These are phyloP conservation scores for Dicorynia guianensis DNA, from an alignment of 306 rosid species.

Conservation along the genomic window DNA sequence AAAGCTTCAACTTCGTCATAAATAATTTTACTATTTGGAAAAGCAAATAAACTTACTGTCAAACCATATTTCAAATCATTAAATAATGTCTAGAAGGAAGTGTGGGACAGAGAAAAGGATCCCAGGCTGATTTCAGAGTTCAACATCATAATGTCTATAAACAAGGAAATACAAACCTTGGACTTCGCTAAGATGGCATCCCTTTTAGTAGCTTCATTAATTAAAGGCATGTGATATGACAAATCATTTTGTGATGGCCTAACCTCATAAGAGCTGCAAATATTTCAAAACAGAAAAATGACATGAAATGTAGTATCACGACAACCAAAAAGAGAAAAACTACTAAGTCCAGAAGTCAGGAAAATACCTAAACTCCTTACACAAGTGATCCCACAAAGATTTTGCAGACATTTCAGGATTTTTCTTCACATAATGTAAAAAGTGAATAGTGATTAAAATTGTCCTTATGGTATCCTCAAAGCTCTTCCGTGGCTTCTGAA, in stretches of 20 bases:
- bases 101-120: slow-evolving; percentile 17
- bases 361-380: slow-evolving; percentile 72
- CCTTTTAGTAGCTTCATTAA: slow-evolving; percentile 52
- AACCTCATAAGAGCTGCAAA: slow-evolving; percentile 63
- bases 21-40: slow-evolving; percentile 6
- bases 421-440: slow-evolving; percentile 60
- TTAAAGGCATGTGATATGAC: slow-evolving; percentile 43
- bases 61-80: slow-evolving; percentile 34
- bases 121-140: slow-evolving; percentile 26
- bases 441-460: slow-evolving; percentile 65
- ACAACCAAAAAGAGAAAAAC: background rate
- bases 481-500: slow-evolving; percentile 83
- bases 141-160: slow-evolving; percentile 25
- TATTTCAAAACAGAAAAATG: slow-evolving; percentile 1
- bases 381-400: slow-evolving; percentile 74
- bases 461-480: slow-evolving; percentile 70
- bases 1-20: slow-evolving; percentile 14
- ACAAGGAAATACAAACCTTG: slow-evolving; percentile 60
- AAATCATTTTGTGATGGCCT: slow-evolving; percentile 61
- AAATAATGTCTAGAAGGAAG: background rate
- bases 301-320: slow-evolving; percentile 18
- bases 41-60: slow-evolving; percentile 2
- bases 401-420: slow-evolving; percentile 67
- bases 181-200: slow-evolving; percentile 54
- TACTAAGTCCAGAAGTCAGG: slow-evolving; percentile 7